phyloP scores from a whole-genome alignment of 306 rosid genomes.

The Malus domestica region DNA sequence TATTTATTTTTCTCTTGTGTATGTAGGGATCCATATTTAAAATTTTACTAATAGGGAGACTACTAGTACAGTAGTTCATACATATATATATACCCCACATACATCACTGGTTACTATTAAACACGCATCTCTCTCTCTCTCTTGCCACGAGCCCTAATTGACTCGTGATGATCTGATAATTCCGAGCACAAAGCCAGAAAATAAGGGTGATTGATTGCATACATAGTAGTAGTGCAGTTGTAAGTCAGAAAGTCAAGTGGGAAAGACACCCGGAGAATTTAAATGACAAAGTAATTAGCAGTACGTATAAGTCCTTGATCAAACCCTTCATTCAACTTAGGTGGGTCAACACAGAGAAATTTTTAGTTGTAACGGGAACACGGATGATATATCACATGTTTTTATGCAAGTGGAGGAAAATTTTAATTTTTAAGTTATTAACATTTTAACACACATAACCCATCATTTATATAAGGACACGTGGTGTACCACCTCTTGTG shows the following conservation, averaged over 20 bases:
- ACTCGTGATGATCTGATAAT: neutral
- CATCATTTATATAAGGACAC: too few relatives aligned
- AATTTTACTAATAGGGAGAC: too few relatives aligned
- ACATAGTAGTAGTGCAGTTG: neutral
- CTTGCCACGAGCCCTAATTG: neutral
- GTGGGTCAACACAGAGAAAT: neutral
- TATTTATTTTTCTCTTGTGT: too few relatives aligned
- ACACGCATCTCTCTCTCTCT: neutral
- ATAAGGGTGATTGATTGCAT: slow-evolving; percentile 13
- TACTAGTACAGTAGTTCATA: too few relatives aligned
- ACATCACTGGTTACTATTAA: neutral
- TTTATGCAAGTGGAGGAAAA: too few relatives aligned
- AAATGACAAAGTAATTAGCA: neutral
- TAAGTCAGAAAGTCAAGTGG: neutral
- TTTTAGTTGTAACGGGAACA: too few relatives aligned
- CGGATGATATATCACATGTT: too few relatives aligned
- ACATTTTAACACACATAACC: too few relatives aligned
- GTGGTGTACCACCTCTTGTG: too few relatives aligned
- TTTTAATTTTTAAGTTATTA: too few relatives aligned
- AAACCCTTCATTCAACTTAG: neutral
- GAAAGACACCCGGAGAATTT: neutral
- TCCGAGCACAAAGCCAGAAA: slow-evolving; percentile 9
- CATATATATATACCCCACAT: too few relatives aligned
- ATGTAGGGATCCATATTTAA: too few relatives aligned
- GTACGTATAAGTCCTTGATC: neutral